Conservation (phyloP, 805 yeast genomes). For the Metschnikowia bowlesiae region DNA sequence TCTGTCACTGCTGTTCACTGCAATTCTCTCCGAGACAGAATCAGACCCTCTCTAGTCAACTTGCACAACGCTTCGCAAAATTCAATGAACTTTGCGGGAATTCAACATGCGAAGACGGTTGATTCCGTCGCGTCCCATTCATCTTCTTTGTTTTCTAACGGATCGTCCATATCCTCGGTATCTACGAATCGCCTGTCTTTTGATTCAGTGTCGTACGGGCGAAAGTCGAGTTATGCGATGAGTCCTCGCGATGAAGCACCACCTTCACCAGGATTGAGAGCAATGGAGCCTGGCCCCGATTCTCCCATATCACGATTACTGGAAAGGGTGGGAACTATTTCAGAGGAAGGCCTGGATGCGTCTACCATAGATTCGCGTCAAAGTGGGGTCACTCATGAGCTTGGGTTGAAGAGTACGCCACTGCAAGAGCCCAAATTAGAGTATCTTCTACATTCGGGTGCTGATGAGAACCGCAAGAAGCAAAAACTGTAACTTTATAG, state of each 20-base stretch:
- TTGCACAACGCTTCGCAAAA: constrained; percentile 17
- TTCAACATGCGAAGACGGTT: constrained; percentile 1
- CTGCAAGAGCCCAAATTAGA: constrained; percentile 4
- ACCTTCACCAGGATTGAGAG: neutral
- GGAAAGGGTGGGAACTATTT: neutral
- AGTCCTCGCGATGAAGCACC: constrained; percentile 3
- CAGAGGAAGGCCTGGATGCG: constrained; percentile 1
- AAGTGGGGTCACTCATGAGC: neutral
- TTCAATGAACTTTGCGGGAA: neutral
- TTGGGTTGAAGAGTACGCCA: neutral
- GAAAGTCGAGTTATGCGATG: neutral
- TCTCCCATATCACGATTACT: neutral
- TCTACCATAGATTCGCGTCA: neutral
- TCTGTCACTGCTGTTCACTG: neutral
- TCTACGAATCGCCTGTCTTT: constrained; percentile 27
- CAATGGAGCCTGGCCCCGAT: neutral
- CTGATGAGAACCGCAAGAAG: neutral
- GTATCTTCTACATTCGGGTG: neutral
- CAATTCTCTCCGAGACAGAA: constrained; percentile 23
- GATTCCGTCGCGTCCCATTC: constrained; percentile 28
- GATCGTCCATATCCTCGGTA: constrained; percentile 32
- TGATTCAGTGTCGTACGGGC: constrained; percentile 25
- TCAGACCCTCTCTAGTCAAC: constrained; percentile 36
- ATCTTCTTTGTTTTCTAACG: constrained; percentile 34
- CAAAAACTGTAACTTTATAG: neutral